Base-by-base conservation (phyloP, 495 filamentous ascomycete genomes). In the Friedmanniomyces simplex region DNA sequence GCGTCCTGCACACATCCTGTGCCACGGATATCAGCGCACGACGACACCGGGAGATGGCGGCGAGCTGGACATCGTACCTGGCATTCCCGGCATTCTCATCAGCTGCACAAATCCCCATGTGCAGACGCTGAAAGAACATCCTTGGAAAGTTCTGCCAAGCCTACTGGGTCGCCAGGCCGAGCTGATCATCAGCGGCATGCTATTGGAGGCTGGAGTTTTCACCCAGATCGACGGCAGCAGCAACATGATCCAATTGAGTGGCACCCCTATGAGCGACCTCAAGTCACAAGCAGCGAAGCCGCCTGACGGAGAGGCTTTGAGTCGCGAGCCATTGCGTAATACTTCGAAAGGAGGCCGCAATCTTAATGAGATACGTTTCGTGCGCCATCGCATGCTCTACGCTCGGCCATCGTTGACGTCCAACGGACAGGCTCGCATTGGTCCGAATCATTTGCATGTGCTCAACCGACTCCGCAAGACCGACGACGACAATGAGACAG, bases 301-400 rank as follows among this genome's bases (percentile, higher is more conserved):
- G 6, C 22, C 18, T 12, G 6, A 24, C 25, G 20, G 13, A 25
- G 50, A 5, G 30, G 24, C n/a, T 25, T 47, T 2, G 18, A 26
- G 36, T 28, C 8, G 20, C 18, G 16, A 43, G 43, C 3, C 10
- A 20, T 11, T 18, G 2, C 16, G 22, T 18, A n/a, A n/a, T n/a
- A 13, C 13, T 49, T n/a, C 24, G 60, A 46, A 54, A 61, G 37
- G 55, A 51, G 45, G 70, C 21, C 57, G 52, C 10, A 25, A 37
- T 13, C 51, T 52, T 5, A 56, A 56, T 14, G 56, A 55, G 14
- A 89, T 97, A 55, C 68, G 71, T 1, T 91, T 98, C 67, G 80
- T 89, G 20, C 84, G 89, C 55, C 86, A 82, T 64, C 80, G 89
- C 5, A 95, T 95, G 78, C 76, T 96, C 34, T 96, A 96, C 69